Evolutionary conservation across 192 early-diverging fungal species (phyloP).

Genomic region (Chytriomyces confervae): DNA sequence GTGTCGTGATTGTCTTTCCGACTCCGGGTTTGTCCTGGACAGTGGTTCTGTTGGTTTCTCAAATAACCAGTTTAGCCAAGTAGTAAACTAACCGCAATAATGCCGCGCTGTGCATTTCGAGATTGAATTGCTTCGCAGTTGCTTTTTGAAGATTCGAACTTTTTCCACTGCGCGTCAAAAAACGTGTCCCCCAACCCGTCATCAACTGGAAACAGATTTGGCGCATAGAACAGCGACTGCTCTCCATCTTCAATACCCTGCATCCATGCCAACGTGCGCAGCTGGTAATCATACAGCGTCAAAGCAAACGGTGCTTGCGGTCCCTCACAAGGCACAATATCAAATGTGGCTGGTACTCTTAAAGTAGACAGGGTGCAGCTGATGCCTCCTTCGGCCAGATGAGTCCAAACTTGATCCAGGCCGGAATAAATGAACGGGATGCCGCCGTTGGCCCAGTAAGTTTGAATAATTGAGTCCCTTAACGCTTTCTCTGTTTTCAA

Average conservation of each 20-base stretch:
- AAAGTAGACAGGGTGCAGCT: neutral
- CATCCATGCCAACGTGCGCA: conserved; percentile 19
- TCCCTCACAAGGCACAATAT: conserved; percentile 14
- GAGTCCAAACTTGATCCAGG: neutral
- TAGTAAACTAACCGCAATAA: conserved; percentile 2
- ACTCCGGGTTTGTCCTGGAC: conserved; percentile 25
- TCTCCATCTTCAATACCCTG: conserved; percentile 26
- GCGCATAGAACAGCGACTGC: neutral
- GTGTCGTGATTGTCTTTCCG: conserved; percentile 24
- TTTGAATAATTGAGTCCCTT: neutral
- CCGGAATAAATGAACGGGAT: neutral
- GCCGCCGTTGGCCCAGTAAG: conserved; percentile 14
- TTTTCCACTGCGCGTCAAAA: no score
- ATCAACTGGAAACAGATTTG: conserved; percentile 7
- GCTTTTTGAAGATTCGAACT: no score
- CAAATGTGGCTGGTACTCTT: conserved; percentile 29
- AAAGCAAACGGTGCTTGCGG: conserved; percentile 18
- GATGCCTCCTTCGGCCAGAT: neutral
- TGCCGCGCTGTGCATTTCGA: neutral
- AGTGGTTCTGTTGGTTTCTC: neutral
- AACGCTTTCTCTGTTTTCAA: neutral
- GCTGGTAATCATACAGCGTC: conserved; percentile 18
- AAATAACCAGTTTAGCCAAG: neutral
- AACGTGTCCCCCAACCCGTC: neutral
- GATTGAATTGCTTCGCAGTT: no score